Conservation (phyloP, 2,329 filamentous ascomycete genomes). For the Aureobasidium uvarum region DNA sequence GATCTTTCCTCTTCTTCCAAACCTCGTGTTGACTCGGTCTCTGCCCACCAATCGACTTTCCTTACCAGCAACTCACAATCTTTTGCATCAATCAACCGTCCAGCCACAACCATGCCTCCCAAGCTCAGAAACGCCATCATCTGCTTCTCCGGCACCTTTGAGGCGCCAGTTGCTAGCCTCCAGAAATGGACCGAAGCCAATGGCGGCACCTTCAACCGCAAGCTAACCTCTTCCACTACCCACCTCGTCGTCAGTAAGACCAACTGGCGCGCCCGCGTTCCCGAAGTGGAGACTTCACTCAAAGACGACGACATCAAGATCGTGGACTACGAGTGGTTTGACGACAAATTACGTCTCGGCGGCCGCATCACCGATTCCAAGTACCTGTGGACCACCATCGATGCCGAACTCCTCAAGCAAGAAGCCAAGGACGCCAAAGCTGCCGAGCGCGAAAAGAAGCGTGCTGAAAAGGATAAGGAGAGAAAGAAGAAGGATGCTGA, state of each 20-base stretch:
- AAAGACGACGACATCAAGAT: constrained; percentile 35
- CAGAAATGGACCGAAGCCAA: constrained; percentile 63
- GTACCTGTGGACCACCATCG: constrained; percentile 38
- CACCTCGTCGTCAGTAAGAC: constrained; percentile 68
- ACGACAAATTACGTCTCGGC: constrained; percentile 48
- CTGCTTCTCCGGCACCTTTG: constrained; percentile 56
- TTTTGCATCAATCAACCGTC: neutral
- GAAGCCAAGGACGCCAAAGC: constrained; percentile 38
- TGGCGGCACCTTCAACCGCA: constrained; percentile 57
- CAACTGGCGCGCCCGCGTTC: constrained; percentile 51
- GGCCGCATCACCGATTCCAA: constrained; percentile 37
- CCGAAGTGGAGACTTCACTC: constrained; percentile 18
- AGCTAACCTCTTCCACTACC: constrained; percentile 59
- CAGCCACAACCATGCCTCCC: neutral
- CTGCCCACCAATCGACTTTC: neutral
- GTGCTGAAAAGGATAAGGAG: constrained; percentile 30
- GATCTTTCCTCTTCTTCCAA: neutral
- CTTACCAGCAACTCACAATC: neutral
- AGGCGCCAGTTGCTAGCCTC: constrained; percentile 48
- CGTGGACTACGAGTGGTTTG: constrained; percentile 48
- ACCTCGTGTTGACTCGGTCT: neutral
- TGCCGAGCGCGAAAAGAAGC: constrained; percentile 33
- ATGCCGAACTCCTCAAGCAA: constrained; percentile 32
- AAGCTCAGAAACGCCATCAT: constrained; percentile 49
- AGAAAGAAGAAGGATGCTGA: constrained; percentile 37